A percentile compares a stretch with the other conserved stretches of the same genome.
Conservation (phyloP, 352 stramenopile species). For the Phytophthora crassamura region DNA sequence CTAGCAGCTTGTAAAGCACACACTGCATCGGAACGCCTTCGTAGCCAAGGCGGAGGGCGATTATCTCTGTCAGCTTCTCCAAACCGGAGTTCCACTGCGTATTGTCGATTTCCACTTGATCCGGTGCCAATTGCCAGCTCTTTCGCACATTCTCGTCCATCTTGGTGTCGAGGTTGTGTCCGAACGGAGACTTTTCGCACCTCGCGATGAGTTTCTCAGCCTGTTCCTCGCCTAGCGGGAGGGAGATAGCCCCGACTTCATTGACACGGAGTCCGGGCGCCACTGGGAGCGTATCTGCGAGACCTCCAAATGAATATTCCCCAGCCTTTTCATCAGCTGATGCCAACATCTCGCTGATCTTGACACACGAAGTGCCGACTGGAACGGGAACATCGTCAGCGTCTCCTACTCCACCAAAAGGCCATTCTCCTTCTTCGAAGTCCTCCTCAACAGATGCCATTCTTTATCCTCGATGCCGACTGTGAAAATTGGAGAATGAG, state of each 20-base stretch:
- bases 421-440: conserved; percentile 2
- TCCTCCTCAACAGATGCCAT: neutral
- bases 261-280: conserved; percentile 16
- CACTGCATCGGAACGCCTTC: conserved; percentile 13
- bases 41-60: conserved; percentile 10
- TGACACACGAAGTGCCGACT: neutral
- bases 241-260: conserved; percentile 10
- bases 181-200: conserved; percentile 41
- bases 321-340: neutral
- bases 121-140: conserved; percentile 18
- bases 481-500: conserved; percentile 1
- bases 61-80: conserved; percentile 1
- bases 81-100: conserved; percentile 2
- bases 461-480: neutral
- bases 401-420: neutral
- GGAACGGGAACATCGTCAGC: neutral
- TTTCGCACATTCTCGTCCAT: conserved; percentile 33
- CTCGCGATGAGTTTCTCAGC: conserved; percentile 12
- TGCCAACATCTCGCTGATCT: neutral
- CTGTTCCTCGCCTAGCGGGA: conserved; percentile 12
- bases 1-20: neutral
- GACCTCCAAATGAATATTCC: neutral
- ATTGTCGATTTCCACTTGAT: neutral
- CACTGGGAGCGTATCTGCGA: neutral
- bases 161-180: conserved; percentile 19